Evolutionary conservation across 106 monocot species (phyloP), one percentile per base, ranked within the genome.

Genomic region (Chionographis japonica): DNA sequence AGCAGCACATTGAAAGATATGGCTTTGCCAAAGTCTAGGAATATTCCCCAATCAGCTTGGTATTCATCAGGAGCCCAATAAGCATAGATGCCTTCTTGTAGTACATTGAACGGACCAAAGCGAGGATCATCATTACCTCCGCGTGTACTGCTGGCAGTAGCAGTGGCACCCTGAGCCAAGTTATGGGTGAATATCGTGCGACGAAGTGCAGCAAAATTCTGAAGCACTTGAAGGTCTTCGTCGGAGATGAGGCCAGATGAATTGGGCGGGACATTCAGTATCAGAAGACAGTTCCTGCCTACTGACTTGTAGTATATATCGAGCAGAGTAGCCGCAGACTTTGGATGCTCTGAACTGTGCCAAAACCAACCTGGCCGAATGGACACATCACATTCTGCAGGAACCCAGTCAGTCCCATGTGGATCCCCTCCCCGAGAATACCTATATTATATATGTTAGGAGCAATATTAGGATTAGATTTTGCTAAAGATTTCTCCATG

Each of bases 311-410:
- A 98, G 69, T 98, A 98, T 67, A 92, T 85, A 50, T 90, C 86
- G 19, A 98, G 87, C 38, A 98, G 75, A 37, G 52, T 64, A 41
- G 74, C 18, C 7, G 90, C 87, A 12, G 83, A 82, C 52, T 98
- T 98, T 12, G 97, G 97, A 37, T 62, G 77, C 67, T 98, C 89
- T 16, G 82, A 71, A 1, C 50, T 73, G 59, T 98, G 97, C 97
- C 97, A 98, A 60, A 98, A 98, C 97, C 97, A 98, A 40, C 97
- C 97, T 2, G 69, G 80, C 42, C 97, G 67, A 60, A 98, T 98
- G 57, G 97, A 98, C 51, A 98, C 87, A 70, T 98, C 97, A 69
- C 97, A 98, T 65, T 98, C 92, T 17, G 89, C 77, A 15, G 97
- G 87, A 59, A 98, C 76, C 97, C 97, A 97, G 18, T 89, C 76